Evolutionary conservation across 2,329 filamentous ascomycete species (phyloP), one percentile per base, ranked within the genome.

Genomic region (Ophiocordyceps australis): DNA sequence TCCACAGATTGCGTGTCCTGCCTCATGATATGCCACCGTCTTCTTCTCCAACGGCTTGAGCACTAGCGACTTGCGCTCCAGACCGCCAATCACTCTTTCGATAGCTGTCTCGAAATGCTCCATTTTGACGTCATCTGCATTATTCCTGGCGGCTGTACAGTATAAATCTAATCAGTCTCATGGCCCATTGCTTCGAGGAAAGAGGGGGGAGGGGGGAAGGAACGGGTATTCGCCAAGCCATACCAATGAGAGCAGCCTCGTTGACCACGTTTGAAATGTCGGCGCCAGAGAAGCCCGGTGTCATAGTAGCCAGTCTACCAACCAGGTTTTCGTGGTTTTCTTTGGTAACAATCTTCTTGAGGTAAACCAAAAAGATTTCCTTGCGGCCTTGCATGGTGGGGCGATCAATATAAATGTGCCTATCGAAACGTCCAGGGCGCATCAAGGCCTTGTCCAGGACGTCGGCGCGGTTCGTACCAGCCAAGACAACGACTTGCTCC

Each of bases 251-350:
- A 29, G 89, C 89, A 37, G 89, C 89, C 59, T 98, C 89, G 46
- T 98, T 98, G 40, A 93, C 83, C 46, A 85, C 92, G 52, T 98
- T 98, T 46, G 89, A 83, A 52, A 98, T 98, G 49, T 98, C 89
- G 24, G 89, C 89, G 54, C 89, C 89, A 29, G 86, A 86, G 53
- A 98, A 98, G 17, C 89, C 89, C 28, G 89, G 89, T 4, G 89
- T 98, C 38, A 98, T 60, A 23, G 89, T 86, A 28, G 89, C 74
- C 24, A 98, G 67, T 40, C 89, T 75, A 32, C 89, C 89, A 37
- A 81, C 76, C 23, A 98, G 60, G 45, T 82, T 76, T 21, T 93
- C 82, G 34, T 85, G 59, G 44, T 98, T 79, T 50, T 93, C 89
- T 32, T 76, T 71, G 15, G 86, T 95, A 28, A 92, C 78, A 43